These are phyloP conservation scores for Strigomonas culicis DNA, from an alignment of 208 protist species.

Conservation along the genomic window DNA sequence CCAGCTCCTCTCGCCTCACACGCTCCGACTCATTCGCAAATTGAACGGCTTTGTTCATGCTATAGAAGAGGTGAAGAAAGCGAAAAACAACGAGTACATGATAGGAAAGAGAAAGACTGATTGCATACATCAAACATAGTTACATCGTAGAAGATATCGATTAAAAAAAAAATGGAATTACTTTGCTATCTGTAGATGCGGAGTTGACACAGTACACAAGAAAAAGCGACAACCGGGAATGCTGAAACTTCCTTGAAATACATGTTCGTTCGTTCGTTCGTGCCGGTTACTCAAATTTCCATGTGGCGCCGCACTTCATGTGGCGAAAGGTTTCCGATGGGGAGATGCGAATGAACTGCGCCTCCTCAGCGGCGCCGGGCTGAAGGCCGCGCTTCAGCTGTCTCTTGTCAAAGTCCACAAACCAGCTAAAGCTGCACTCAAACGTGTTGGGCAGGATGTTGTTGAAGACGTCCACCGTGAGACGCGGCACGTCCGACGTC, in stretches of 20 bases:
- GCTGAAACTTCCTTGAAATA: too few species aligned
- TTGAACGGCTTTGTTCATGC: not conserved
- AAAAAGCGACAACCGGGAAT: too few species aligned
- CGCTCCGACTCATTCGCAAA: not conserved
- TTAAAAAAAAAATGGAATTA: too few species aligned
- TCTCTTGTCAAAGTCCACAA: constrained; percentile 20
- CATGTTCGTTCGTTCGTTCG: too few species aligned
- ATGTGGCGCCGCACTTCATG: constrained; percentile 63
- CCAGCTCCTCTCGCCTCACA: not conserved
- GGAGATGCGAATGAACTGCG: constrained; percentile 40
- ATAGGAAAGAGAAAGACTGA: not conserved
- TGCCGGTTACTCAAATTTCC: constrained; percentile 29
- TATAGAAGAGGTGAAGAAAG: not conserved
- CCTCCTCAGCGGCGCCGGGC: not conserved
- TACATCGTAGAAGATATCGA: too few species aligned
- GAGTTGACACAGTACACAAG: too few species aligned
- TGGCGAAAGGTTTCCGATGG: constrained; percentile 58
- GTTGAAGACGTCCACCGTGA: constrained; percentile 45
- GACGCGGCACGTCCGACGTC: constrained; percentile 27
- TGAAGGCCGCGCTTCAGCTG: constrained; percentile 25
- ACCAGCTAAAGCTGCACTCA: constrained; percentile 68
- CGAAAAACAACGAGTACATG: not conserved
- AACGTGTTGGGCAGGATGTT: constrained; percentile 34
- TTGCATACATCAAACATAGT: too few species aligned
- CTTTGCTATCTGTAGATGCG: too few species aligned